Evolutionary conservation across 345 rosid species (phyloP), one percentile per base, ranked within the genome.

Genomic region (Clarkia xantiana): DNA sequence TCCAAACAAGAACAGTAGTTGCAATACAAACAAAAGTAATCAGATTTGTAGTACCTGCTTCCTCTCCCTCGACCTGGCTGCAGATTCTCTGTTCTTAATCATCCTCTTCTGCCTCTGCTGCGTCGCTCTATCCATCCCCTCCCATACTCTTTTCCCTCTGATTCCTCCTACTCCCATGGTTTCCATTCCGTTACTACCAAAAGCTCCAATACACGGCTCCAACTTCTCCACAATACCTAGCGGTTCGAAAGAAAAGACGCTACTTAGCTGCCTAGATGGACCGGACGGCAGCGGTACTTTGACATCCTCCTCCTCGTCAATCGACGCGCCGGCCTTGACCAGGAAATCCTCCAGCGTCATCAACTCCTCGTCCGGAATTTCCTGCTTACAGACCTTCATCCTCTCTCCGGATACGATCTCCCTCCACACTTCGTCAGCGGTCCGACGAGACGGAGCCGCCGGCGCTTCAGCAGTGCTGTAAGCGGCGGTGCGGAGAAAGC

Each of bases 51-150:
- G 36, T 12, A 80, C 94, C 83, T 84, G 94, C 68, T 91, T 91
- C 68, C 98, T 70, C 66, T 86, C 98, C 69, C 98, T 69, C 9
- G 98, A 91, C 70, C 96, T 63, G 4, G 98, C 98, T 0, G 98
- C 98, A 5, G 95, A 86, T 62, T 91, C 98, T 50, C 98, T 69
- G 47, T 91, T 91, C 90, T 91, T 91, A 29, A 91, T 91, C 98
- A 86, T 91, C 78, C 98, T 78, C 67, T 72, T 75, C 61, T 91
- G 98, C 58, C 98, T 78, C 63, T 91, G 96, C 63, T 82, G 87
- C 9, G 90, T 81, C 0, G 79, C 94, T 71, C 75, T 86, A 53
- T 91, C 98, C 70, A 84, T 40, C 0, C 83, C 83, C 61, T 86
- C 94, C 73, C 75, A 70, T 66, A 77, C 81, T 66, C 95, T 82